Evolutionary conservation across 106 monocot species (phyloP).

Genomic region (Allium sativum): DNA sequence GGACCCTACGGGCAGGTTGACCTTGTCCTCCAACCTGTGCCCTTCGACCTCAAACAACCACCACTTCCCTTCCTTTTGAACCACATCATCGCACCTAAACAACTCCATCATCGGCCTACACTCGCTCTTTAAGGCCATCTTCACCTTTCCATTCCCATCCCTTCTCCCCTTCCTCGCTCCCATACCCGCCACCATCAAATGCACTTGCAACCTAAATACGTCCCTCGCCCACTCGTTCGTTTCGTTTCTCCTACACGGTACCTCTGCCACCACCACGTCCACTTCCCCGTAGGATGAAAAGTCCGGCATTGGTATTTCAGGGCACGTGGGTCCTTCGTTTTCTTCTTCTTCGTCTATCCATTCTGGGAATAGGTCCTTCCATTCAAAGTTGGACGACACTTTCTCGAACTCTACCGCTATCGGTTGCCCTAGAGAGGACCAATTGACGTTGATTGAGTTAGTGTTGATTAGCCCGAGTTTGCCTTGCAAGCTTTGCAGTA

Average conservation of each 20-base stretch:
- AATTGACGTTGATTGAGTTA: neutral
- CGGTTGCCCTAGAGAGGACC: conserved; percentile 10
- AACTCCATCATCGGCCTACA: conserved; percentile 90
- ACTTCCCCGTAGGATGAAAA: conserved; percentile 32
- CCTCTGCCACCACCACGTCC: conserved; percentile 51
- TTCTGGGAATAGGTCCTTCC: conserved; percentile 84
- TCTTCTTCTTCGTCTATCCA: conserved; percentile 89
- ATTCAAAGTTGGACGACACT: conserved; percentile 34
- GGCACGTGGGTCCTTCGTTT: conserved; percentile 50
- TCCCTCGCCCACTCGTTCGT: conserved; percentile 41
- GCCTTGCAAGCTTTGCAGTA: conserved; percentile 11
- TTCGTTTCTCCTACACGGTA: conserved; percentile 49
- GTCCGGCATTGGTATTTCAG: conserved; percentile 80
- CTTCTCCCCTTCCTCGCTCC: conserved; percentile 39
- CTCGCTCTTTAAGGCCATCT: conserved; percentile 33
- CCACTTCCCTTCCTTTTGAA: conserved; percentile 55
- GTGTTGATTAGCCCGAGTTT: conserved; percentile 48
- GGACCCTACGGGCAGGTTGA: conserved; percentile 67
- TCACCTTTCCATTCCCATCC: conserved; percentile 31
- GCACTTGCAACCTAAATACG: conserved; percentile 60
- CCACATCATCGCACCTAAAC: conserved; percentile 65
- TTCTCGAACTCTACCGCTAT: conserved; percentile 33
- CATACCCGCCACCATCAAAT: conserved; percentile 54
- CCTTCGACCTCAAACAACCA: conserved; percentile 58
- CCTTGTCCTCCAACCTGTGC: conserved; percentile 54